Evolutionary conservation across 179 eudicot genomes (phyloP), one percentile per base, ranked within the genome.

Genomic region (Silene vulgaris): DNA sequence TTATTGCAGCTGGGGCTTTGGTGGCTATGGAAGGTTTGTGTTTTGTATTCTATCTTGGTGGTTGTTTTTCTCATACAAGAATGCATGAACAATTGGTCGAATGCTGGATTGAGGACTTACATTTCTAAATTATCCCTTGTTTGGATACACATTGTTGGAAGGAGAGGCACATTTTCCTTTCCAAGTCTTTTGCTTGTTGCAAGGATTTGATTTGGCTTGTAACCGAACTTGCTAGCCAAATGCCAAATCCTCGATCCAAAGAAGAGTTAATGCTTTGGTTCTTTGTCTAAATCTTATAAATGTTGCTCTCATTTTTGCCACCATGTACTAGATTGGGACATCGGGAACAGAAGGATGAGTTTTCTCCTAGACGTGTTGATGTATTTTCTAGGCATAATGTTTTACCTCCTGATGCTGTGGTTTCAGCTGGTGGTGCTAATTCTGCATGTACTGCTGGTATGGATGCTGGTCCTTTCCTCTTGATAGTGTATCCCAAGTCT

Each of bases 371-470:
- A 2, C 92, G 92, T 76, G 72, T 93, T 72, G 99, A 96, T 69
- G 87, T 96, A 70, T 96, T 96, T 79, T 86, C 92, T 12, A 89
- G 83, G 87, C 85, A 88, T 65, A 96, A 96, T 82, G 86, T 96
- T 76, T 73, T 96, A 28, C 99, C 99, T 77, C 81, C 98, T 65
- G 86, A 90, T 82, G 92, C 98, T 50, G 71, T 96, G 64, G 85
- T 96, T 65, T 89, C 99, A 68, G 99, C 99, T 19, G 99, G 99
- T 72, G 88, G 85, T 85, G 88, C 72, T 40, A 93, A 84, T 74
- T 96, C 97, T 70, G 72, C 99, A 45, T 93, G 97, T 86, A 96
- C 99, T 69, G 98, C 98, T 73, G 98, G 99, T 96, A 90, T 48
- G 82, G 11, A 65, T 76, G 40, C 69, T 28, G 23, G 29, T 50